Conservation (phyloP, 2,329 filamentous ascomycete genomes). For the Apiospora marii region DNA sequence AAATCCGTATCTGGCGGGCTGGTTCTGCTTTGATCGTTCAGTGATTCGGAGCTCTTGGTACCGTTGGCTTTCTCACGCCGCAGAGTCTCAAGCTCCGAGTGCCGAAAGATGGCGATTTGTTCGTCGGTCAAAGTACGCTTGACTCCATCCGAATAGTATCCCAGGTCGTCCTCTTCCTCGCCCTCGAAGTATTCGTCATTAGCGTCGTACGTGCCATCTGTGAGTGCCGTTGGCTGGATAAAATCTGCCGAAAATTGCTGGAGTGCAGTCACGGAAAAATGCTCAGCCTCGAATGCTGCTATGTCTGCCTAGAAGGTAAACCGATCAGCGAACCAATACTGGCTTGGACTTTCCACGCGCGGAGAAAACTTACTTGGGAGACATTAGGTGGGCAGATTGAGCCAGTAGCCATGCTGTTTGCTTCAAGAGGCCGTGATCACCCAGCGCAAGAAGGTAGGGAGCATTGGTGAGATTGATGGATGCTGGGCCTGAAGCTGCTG, state of each 20-base stretch:
- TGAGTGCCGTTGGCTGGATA: conserved; percentile 40
- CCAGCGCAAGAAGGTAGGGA: not conserved
- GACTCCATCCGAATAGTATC: conserved; percentile 85
- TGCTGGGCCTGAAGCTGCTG: not conserved
- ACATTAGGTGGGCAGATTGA: not conserved
- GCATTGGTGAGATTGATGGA: conserved; percentile 6
- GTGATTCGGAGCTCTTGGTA: not conserved
- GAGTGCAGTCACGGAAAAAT: conserved; percentile 13
- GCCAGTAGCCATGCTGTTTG: not conserved
- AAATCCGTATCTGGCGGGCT: conserved; percentile 26
- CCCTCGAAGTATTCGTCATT: conserved; percentile 48
- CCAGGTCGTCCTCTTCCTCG: conserved; percentile 73
- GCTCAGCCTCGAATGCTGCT: conserved; percentile 18
- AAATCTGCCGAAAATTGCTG: conserved; percentile 54
- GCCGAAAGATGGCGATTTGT: conserved; percentile 88
- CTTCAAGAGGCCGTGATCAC: not conserved
- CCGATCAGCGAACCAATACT: not conserved
- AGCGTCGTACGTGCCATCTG: conserved; percentile 40
- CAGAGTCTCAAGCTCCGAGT: conserved; percentile 82
- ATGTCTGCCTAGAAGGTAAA: conserved; percentile 8
- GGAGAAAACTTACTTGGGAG: not conserved
- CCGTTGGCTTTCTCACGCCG: conserved; percentile 58
- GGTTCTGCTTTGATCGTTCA: conserved; percentile 31
- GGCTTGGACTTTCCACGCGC: not conserved
- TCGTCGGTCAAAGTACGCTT: conserved; percentile 92